A percentile compares a stretch with the other conserved stretches of the same genome.
Evolutionary conservation across 2,329 filamentous ascomycete species (phyloP).

Genomic region (Pseudogymnoascus sp.): DNA sequence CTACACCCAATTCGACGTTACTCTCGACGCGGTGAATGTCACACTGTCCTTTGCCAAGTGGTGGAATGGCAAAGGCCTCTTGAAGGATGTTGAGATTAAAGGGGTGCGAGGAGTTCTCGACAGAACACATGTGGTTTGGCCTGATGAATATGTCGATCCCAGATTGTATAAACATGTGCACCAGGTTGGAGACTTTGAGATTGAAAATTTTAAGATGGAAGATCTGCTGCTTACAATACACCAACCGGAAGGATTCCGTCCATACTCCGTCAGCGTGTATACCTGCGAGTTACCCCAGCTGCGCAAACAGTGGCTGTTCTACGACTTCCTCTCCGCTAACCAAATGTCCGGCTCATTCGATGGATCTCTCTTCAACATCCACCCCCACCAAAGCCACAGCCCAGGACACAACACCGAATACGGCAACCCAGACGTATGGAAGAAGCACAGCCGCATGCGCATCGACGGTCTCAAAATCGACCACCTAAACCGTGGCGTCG

Average conservation of each 20-base stretch:
- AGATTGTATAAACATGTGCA: constrained; percentile 83
- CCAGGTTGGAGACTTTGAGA: constrained; percentile 88
- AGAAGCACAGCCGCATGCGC: constrained; percentile 87
- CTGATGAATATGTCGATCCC: constrained; percentile 65
- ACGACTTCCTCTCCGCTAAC: constrained; percentile 91
- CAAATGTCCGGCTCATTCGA: constrained; percentile 96
- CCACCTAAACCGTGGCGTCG: constrained; percentile 86
- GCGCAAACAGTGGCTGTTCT: constrained; percentile 94
- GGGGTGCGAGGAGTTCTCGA: constrained; percentile 91
- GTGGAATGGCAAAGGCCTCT: constrained; percentile 92
- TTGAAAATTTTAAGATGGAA: constrained; percentile 93
- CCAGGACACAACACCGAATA: constrained; percentile 59
- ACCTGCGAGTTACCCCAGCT: constrained; percentile 89
- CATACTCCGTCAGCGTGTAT: constrained; percentile 91
- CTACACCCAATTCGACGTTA: constrained; percentile 95
- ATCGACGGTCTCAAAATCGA: constrained; percentile 94
- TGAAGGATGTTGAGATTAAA: constrained; percentile 89
- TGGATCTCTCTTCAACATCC: constrained; percentile 93
- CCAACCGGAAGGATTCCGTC: constrained; percentile 85
- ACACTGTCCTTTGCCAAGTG: constrained; percentile 97
- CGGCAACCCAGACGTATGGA: constrained; percentile 71
- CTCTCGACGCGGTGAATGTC: constrained; percentile 91
- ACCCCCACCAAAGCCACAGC: constrained; percentile 84
- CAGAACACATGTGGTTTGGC: constrained; percentile 73
- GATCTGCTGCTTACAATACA: constrained; percentile 88